Evolutionary conservation across 2,329 filamentous ascomycete species (phyloP).

Genomic region (Aspergillus floridensis): DNA sequence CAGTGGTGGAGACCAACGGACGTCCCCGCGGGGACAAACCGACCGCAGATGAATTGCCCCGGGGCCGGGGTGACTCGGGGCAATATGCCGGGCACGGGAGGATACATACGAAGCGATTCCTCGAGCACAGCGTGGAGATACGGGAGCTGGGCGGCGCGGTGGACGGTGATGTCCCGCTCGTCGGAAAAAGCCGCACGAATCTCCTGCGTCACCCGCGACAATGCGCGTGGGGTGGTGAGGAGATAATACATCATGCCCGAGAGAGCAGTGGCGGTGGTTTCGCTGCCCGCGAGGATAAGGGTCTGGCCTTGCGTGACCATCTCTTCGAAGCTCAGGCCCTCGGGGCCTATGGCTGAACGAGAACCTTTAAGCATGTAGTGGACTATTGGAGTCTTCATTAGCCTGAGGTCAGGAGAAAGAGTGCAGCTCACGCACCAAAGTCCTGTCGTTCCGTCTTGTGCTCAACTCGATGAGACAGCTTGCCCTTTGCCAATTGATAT

Average conservation of each 20-base stretch:
- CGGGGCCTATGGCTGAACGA: no score
- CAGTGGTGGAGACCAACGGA: no score
- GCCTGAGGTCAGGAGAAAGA: no score
- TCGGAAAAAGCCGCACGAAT: constrained; percentile 23
- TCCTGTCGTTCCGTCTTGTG: no score
- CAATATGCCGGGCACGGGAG: constrained; percentile 30
- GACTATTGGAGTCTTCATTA: no score
- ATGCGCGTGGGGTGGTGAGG: constrained; percentile 18
- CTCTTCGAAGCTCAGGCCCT: neutral
- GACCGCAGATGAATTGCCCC: constrained; percentile 8
- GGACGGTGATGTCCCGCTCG: constrained; percentile 32
- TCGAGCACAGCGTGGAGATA: constrained; percentile 47
- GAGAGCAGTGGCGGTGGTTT: constrained; percentile 43
- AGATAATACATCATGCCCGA: constrained; percentile 36
- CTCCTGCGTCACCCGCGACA: constrained; percentile 21
- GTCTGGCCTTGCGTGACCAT: constrained; percentile 24
- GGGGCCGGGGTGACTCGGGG: neutral
- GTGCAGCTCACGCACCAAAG: no score
- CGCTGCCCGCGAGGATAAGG: constrained; percentile 38
- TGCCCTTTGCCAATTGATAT: no score
- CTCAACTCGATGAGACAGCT: no score
- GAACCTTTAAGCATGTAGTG: no score
- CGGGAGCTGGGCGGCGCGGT: constrained; percentile 25
- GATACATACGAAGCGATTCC: constrained; percentile 45
- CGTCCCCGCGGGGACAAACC: no score